phyloP scores from a whole-genome alignment of 139 green algal genomes.

The Closterium sp. region DNA sequence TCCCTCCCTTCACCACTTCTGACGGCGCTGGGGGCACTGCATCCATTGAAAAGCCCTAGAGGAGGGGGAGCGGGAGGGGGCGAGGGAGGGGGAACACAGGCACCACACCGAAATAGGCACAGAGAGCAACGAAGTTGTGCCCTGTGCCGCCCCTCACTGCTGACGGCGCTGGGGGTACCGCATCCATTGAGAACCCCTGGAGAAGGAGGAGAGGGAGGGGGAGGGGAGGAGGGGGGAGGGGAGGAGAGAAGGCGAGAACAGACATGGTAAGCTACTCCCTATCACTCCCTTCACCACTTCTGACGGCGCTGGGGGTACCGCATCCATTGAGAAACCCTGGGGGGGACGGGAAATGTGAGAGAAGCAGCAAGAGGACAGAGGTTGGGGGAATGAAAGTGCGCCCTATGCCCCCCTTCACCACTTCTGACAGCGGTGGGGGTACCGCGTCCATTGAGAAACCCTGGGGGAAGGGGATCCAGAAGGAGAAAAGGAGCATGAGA shows the following conservation, averaged over 20 bases:
- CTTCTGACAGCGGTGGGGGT: slow-evolving; percentile 5
- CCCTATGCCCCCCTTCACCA: slow-evolving; percentile 5
- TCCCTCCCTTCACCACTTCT: slow-evolving; percentile 17
- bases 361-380: too few species aligned
- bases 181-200: too few species aligned
- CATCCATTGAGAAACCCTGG: not conserved
- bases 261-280: too few species aligned
- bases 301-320: not conserved
- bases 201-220: too few species aligned
- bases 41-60: not conserved
- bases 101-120: not conserved
- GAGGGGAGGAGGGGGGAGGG: not conserved
- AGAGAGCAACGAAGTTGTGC: not conserved
- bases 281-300: slow-evolving; percentile 13
- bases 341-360: too few species aligned
- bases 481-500: too few species aligned
- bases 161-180: not conserved
- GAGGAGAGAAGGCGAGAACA: too few species aligned
- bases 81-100: not conserved
- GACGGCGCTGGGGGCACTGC: not conserved
- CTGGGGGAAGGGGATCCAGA: too few species aligned
- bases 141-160: slow-evolving; percentile 36
- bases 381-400: slow-evolving; percentile 46
- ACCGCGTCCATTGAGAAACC: too few species aligned
- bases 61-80: too few species aligned